Percentiles rank a stretch among this genome's conserved stretches.
Conservation (phyloP, 805 yeast species). For the Monosporozyma unispora region DNA sequence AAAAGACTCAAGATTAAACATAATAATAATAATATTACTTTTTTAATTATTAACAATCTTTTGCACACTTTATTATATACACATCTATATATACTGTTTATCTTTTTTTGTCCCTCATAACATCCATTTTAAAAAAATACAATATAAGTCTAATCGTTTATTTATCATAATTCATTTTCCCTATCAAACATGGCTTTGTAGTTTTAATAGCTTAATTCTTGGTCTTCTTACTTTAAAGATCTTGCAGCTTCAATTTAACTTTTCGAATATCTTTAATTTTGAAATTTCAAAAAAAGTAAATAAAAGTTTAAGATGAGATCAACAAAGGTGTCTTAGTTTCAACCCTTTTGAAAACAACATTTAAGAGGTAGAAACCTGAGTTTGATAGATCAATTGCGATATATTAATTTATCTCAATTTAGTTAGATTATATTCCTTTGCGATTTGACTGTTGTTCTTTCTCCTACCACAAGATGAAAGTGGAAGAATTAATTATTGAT, state of each 20-base stretch:
- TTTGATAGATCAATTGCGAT: background rate
- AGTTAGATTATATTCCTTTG: background rate
- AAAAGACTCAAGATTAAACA: slow-evolving; percentile 72
- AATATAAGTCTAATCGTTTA: slow-evolving; percentile 1
- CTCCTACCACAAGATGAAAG: slow-evolving; percentile 48
- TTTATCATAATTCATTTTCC: background rate
- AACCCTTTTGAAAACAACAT: background rate
- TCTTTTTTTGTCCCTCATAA: slow-evolving; percentile 5
- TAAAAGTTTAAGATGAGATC: background rate
- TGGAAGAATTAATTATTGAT: slow-evolving; percentile 93
- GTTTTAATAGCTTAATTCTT: too few species aligned
- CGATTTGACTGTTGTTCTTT: background rate
- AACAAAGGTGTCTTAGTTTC: background rate
- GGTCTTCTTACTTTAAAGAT: background rate
- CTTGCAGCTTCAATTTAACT: too few species aligned
- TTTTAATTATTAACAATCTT: slow-evolving; percentile 2
- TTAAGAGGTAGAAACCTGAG: too few species aligned
- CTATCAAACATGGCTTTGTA: background rate
- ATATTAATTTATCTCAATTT: background rate
- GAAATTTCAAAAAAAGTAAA: background rate
- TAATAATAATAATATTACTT: slow-evolving; percentile 9
- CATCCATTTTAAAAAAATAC: slow-evolving; percentile 4
- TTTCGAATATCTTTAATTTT: too few species aligned
- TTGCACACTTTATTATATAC: slow-evolving; percentile 8
- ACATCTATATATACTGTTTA: slow-evolving; percentile 3